Evolutionary conservation across 75 land plant genomes (phyloP).

Genomic region (Ceratopteris richardii): DNA sequence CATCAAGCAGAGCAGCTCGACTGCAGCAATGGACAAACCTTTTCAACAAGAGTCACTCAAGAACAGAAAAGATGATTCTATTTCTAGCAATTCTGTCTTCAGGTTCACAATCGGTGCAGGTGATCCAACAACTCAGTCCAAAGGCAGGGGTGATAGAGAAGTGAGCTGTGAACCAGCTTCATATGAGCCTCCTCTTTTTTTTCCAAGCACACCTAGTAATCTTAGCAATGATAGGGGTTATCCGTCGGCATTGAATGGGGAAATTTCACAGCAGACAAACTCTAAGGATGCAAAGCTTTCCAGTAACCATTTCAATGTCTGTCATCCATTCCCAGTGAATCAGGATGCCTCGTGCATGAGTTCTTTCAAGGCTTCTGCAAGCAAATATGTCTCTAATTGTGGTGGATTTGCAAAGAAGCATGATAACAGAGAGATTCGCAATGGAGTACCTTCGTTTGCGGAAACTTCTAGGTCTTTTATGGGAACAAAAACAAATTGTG

Average conservation of each 20-base stretch:
- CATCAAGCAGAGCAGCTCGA: not conserved
- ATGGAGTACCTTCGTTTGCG: not conserved
- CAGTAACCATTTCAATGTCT: too few species aligned
- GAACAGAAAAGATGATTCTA: not conserved
- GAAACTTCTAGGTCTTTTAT: not conserved
- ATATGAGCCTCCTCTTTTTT: too few species aligned
- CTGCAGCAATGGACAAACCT: not conserved
- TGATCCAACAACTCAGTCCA: not conserved
- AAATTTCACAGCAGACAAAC: not conserved
- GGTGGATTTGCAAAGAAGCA: not conserved
- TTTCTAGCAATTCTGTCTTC: not conserved
- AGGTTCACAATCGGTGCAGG: conserved; percentile 1
- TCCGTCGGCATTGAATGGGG: not conserved
- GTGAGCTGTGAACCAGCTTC: too few species aligned
- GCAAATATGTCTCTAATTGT: not conserved
- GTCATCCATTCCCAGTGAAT: not conserved
- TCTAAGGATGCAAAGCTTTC: not conserved
- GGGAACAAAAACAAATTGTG: not conserved
- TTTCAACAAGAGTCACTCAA: not conserved
- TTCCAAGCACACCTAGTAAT: too few species aligned
- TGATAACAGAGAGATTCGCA: not conserved
- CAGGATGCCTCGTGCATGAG: not conserved
- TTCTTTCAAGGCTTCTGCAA: not conserved
- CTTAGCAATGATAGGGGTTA: too few species aligned
- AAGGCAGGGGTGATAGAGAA: too few species aligned